Evolutionary conservation across 2,329 filamentous ascomycete genomes (phyloP).

Genomic region (Venturia carpophila): DNA sequence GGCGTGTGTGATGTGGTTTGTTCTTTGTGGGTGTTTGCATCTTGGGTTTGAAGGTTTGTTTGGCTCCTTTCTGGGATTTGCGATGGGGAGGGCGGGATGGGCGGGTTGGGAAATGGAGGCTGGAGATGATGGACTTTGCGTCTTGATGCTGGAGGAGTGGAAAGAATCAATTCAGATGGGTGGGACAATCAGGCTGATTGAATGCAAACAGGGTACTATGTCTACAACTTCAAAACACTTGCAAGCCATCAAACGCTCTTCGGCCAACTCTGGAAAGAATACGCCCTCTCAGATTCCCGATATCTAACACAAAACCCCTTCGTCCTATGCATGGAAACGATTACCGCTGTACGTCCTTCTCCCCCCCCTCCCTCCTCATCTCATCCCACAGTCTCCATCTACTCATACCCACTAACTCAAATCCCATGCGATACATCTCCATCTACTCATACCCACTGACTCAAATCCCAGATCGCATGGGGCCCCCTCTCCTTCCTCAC

Average conservation of each 20-base stretch:
- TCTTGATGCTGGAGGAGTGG: background rate
- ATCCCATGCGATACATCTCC: background rate
- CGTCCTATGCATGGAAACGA: slow-evolving; percentile 77
- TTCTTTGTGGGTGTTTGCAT: slow-evolving; percentile 50
- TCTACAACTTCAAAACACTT: slow-evolving; percentile 59
- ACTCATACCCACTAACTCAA: no score
- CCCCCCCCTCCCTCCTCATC: background rate
- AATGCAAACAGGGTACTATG: slow-evolving; percentile 57
- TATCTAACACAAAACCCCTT: slow-evolving; percentile 77
- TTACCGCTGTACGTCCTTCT: slow-evolving; percentile 58
- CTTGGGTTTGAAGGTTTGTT: background rate
- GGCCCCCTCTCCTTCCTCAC: slow-evolving; percentile 53
- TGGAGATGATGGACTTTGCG: no score
- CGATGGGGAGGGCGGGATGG: slow-evolving; percentile 50
- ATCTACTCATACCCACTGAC: no score
- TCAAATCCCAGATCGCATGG: slow-evolving; percentile 44
- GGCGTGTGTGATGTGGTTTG: slow-evolving; percentile 63
- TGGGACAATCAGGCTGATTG: slow-evolving; percentile 4
- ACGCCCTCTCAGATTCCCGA: slow-evolving; percentile 75
- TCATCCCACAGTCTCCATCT: background rate
- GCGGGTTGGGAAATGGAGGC: no score
- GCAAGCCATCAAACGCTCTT: slow-evolving; percentile 63
- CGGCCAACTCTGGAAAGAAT: slow-evolving; percentile 90
- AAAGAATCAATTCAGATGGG: no score
- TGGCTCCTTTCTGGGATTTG: no score